Evolutionary conservation across 106 monocot species (phyloP), one percentile per base, ranked within the genome.

Genomic region (Allium cepa): DNA sequence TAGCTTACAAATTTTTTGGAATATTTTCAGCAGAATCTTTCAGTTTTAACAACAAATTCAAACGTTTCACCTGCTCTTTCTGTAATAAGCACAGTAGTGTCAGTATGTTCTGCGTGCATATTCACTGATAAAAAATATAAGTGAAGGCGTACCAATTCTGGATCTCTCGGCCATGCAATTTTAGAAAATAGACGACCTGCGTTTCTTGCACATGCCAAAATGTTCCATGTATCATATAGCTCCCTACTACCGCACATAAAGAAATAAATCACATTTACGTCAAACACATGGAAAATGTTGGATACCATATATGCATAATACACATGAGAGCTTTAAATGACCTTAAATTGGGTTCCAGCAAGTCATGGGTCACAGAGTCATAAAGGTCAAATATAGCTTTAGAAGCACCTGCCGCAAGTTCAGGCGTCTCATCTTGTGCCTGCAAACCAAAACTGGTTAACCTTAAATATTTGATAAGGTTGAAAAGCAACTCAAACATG

Each of bases 1-100:
- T 80, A 57, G 99, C 92, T 85, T 99, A 93, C 27, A 99, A 73
- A 67, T 99, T 99, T 68, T 93, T 93, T 8, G 99, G 99, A 69
- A 93, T 83, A 78, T 90, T 93, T 11, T 84, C 87, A 52, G 99
- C 84, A 53, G 92, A 90, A 62, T 93, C 93, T 66, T 99, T 87
- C 7, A 93, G 93, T 13, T 89, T 99, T 67, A 99, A 75, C 73
- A 99, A 87, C 49, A 99, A 67, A 78, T 99, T 79, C 59, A 99
- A 66, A 26, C 99, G 89, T 74, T 93, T 99, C n/a, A 93, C 90
- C 69, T 87, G 84, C 57, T 99, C 99, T 68, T 79, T 93, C 99
- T 99, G 87, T 50, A 79, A 57, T 27, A 64, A 62, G 63, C 36
- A 73, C 26, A 57, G 60, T 28, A 14, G 11, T 52, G 48, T 27